A percentile compares a stretch with the other conserved stretches of the same genome.
Evolutionary conservation across 768 basidiomycete species (phyloP).

Genomic region (Tricholomella constricta): DNA sequence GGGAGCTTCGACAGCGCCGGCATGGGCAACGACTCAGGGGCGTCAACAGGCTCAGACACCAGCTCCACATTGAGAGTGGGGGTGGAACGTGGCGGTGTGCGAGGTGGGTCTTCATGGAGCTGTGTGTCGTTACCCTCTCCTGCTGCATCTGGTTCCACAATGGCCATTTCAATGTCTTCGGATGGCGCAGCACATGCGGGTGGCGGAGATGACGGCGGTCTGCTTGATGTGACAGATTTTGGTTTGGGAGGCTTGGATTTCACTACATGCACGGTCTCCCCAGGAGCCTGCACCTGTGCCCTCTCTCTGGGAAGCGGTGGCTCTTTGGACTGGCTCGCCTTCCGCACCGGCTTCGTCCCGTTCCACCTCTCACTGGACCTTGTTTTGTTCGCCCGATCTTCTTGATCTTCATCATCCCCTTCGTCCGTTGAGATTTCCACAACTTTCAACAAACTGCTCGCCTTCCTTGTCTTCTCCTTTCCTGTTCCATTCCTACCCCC

Average conservation of each 20-base stretch:
- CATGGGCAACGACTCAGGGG: constrained; percentile 15
- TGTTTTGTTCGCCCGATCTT: constrained; percentile 6
- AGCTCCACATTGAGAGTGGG: constrained; percentile 12
- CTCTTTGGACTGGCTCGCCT: background rate
- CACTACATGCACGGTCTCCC: constrained; percentile 2
- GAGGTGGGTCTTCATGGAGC: background rate
- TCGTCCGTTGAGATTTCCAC: constrained; percentile 46
- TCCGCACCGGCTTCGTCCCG: background rate
- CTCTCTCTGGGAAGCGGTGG: background rate
- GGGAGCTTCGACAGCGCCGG: constrained; percentile 49
- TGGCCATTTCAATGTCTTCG: constrained; percentile 33
- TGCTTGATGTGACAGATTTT: background rate
- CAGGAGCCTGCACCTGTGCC: background rate
- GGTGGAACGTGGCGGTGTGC: constrained; percentile 13
- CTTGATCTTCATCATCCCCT: constrained; percentile 23
- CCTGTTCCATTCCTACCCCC: background rate
- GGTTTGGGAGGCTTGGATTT: background rate
- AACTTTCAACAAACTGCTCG: constrained; percentile 29
- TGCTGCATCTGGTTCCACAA: constrained; percentile 12
- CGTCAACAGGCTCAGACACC: too few species aligned
- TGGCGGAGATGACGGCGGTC: constrained; percentile 5
- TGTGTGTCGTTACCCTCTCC: background rate
- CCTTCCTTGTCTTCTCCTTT: constrained; percentile 14
- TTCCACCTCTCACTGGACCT: constrained; percentile 6
- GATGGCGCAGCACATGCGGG: background rate